A percentile compares a stretch with the other conserved stretches of the same genome.
These are phyloP conservation scores for Trypethelium eluteriae DNA, from an alignment of 495 filamentous ascomycete species.

Conservation along the genomic window DNA sequence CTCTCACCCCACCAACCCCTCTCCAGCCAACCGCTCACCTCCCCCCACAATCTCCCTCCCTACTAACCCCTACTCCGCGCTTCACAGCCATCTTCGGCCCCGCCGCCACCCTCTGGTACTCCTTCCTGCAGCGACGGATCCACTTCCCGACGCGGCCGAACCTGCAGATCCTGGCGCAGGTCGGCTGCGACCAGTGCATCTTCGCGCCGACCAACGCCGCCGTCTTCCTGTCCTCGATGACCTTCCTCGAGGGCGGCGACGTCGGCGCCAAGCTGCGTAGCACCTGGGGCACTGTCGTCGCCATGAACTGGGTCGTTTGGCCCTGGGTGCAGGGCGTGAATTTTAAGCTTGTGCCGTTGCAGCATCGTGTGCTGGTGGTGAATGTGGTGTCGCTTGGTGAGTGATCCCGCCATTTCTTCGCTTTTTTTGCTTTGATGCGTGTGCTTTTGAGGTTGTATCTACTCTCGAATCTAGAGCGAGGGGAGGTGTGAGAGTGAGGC, in stretches of 20 bases:
- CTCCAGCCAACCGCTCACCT: slow-evolving; percentile 3
- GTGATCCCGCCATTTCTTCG: neutral
- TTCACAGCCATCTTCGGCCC: slow-evolving; percentile 77
- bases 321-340: slow-evolving; percentile 84
- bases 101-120: slow-evolving; percentile 82
- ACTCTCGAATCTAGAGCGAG: no score
- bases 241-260: slow-evolving; percentile 70
- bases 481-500: slow-evolving; percentile 12
- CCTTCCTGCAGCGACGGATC: slow-evolving; percentile 64
- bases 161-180: slow-evolving; percentile 69
- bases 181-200: slow-evolving; percentile 73
- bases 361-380: slow-evolving; percentile 79
- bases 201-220: slow-evolving; percentile 79
- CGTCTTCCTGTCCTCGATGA: slow-evolving; percentile 78
- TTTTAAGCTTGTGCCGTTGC: slow-evolving; percentile 81
- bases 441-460: slow-evolving; percentile 12
- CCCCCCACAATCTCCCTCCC: slow-evolving; percentile 14
- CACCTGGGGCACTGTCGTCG: slow-evolving; percentile 61
- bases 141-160: slow-evolving; percentile 49
- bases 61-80: slow-evolving; percentile 11
- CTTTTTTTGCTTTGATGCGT: neutral
- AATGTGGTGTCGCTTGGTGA: slow-evolving; percentile 71
- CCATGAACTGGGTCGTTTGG: slow-evolving; percentile 88
- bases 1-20: slow-evolving; percentile 14
- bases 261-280: slow-evolving; percentile 62